These are phyloP conservation scores for Yarrowia sp. DNA, from an alignment of 805 yeast genomes.

Conservation along the genomic window DNA sequence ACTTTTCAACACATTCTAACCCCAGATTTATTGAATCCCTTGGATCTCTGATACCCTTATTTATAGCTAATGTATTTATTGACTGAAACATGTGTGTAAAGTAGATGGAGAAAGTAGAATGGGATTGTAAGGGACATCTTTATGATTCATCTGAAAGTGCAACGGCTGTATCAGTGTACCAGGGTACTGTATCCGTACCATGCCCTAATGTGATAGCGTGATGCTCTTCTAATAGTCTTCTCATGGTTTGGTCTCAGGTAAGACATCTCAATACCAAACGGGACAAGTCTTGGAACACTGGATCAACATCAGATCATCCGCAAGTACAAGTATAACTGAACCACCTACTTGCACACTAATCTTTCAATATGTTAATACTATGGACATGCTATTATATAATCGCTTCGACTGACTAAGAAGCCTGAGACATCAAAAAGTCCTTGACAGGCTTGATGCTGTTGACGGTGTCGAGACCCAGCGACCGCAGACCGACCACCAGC, in stretches of 20 bases:
- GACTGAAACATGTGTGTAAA: neutral
- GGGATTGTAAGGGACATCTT: no score
- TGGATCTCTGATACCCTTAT: conserved; percentile 4
- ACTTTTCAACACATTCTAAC: neutral
- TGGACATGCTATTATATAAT: neutral
- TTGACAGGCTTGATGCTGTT: conserved; percentile 66
- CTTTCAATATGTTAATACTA: conserved; percentile 3
- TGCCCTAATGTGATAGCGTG: no score
- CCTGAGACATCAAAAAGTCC: conserved; percentile 60
- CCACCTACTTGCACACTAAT: neutral
- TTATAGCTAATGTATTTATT: neutral
- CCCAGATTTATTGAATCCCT: neutral
- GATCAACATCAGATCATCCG: no score
- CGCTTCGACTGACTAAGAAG: conserved; percentile 37
- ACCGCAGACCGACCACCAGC: conserved; percentile 73
- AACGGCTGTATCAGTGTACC: no score
- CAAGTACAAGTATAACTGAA: no score
- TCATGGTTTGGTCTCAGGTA: no score
- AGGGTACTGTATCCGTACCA: no score
- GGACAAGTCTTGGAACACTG: no score
- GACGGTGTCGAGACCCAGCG: conserved; percentile 69
- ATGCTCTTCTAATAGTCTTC: no score
- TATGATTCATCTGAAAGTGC: no score
- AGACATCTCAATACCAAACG: no score
- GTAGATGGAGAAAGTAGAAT: no score